Percentiles rank a stretch among this genome's conserved stretches.
Conservation (phyloP, 345 rosid species). For the Lepidium aucheri region DNA sequence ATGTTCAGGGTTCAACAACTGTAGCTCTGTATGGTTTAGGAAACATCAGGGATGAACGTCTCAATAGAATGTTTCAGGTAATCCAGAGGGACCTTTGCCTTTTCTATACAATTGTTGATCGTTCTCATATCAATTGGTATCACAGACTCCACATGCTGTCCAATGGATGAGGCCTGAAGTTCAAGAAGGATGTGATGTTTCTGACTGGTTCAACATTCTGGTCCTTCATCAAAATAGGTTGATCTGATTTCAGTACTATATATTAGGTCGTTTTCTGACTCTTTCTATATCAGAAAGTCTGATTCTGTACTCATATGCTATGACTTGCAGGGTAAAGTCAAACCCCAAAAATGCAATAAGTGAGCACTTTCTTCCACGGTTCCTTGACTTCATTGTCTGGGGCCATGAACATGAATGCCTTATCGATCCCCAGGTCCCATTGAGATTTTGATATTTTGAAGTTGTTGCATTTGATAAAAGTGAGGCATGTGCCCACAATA, state of each 20-base stretch:
- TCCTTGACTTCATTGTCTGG: slow-evolving; percentile 93
- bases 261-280: background rate
- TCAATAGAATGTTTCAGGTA: slow-evolving; percentile 99
- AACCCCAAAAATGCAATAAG: slow-evolving; percentile 97
- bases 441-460: background rate
- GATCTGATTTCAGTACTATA: background rate
- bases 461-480: background rate
- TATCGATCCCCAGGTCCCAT: slow-evolving; percentile 77
- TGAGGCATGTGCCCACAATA: background rate
- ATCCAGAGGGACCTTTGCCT: background rate
- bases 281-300: background rate
- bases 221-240: slow-evolving; percentile 99
- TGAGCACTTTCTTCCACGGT: slow-evolving; percentile 94
- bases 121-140: slow-evolving; percentile 18
- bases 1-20: slow-evolving; percentile 74
- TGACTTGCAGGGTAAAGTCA: slow-evolving; percentile 67
- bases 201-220: slow-evolving; percentile 97
- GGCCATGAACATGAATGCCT: slow-evolving; percentile 99
- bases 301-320: slow-evolving; percentile 2
- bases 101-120: background rate
- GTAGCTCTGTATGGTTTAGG: slow-evolving; percentile 98
- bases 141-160: slow-evolving; percentile 93
- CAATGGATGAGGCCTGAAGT: slow-evolving; percentile 99
- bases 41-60: slow-evolving; percentile 95
- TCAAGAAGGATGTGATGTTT: slow-evolving; percentile 68